Evolutionary conservation across 805 yeast genomes (phyloP).

Genomic region (Metschnikowia amazonensis): DNA sequence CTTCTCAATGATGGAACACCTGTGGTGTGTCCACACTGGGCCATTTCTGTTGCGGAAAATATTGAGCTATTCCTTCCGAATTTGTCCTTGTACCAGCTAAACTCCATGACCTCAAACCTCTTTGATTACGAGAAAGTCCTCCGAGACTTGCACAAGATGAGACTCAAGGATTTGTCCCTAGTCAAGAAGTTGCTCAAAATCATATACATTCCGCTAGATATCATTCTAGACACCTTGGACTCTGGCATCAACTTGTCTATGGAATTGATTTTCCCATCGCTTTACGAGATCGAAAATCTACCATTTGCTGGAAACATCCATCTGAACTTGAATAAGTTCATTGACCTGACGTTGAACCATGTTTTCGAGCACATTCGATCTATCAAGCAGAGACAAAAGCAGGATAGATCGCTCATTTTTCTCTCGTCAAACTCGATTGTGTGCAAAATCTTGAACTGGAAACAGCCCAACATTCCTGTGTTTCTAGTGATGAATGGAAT

Average conservation of each 20-base stretch:
- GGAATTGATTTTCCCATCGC: slow-evolving; percentile 74
- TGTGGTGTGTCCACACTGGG: slow-evolving; percentile 69
- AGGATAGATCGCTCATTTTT: slow-evolving; percentile 67
- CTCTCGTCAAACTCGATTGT: slow-evolving; percentile 83
- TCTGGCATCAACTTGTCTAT: slow-evolving; percentile 62
- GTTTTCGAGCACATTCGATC: slow-evolving; percentile 74
- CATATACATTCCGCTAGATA: slow-evolving; percentile 57
- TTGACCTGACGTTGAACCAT: slow-evolving; percentile 66
- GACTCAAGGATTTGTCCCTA: slow-evolving; percentile 31
- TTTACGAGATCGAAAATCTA: slow-evolving; percentile 34
- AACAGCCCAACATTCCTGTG: slow-evolving; percentile 96
- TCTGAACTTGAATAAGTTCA: slow-evolving; percentile 63
- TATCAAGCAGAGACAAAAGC: slow-evolving; percentile 21
- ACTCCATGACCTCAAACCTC: slow-evolving; percentile 35
- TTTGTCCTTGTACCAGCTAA: slow-evolving; percentile 46
- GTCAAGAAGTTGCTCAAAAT: slow-evolving; percentile 44
- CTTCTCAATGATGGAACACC: slow-evolving; percentile 81
- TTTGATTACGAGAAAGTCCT: slow-evolving; percentile 40
- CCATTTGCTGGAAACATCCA: slow-evolving; percentile 41
- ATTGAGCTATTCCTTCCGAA: slow-evolving; percentile 60
- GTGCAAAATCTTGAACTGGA: slow-evolving; percentile 96
- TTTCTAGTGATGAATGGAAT: slow-evolving; percentile 78
- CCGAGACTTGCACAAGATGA: slow-evolving; percentile 36
- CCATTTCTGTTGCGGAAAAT: slow-evolving; percentile 46
- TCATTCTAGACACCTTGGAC: slow-evolving; percentile 54